phyloP scores from a whole-genome alignment of 2,329 filamentous ascomycete species.

The Aspergillus phoenicis region DNA sequence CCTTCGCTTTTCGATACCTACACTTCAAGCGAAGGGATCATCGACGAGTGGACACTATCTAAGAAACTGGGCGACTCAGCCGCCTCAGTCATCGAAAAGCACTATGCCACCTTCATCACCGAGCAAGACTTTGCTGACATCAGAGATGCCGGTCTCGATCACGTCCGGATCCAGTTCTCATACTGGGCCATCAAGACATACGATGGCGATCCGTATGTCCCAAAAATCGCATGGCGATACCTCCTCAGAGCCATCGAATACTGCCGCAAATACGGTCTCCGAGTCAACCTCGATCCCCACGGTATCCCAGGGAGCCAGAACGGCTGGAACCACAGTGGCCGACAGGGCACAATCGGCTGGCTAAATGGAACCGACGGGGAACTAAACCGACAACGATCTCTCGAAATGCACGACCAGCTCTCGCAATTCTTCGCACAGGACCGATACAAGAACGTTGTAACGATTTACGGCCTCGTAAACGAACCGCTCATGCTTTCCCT shows the following conservation, averaged over 20 bases:
- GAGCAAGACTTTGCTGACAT: slow-evolving; percentile 85
- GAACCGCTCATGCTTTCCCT: slow-evolving; percentile 86
- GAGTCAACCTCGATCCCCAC: slow-evolving; percentile 91
- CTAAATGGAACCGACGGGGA: slow-evolving; percentile 84
- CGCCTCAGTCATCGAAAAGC: slow-evolving; percentile 75
- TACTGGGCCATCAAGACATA: slow-evolving; percentile 94
- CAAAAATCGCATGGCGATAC: slow-evolving; percentile 88
- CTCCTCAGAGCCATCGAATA: slow-evolving; percentile 91
- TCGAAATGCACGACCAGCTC: slow-evolving; percentile 84
- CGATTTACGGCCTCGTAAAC: slow-evolving; percentile 92
- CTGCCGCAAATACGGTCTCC: slow-evolving; percentile 85
- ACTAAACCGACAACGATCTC: slow-evolving; percentile 75
- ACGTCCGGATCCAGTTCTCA: slow-evolving; percentile 91
- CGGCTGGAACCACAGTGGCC: slow-evolving; percentile 95
- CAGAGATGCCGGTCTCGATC: slow-evolving; percentile 83
- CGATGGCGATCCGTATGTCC: slow-evolving; percentile 82
- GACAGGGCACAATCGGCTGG: slow-evolving; percentile 80
- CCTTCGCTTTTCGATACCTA: slow-evolving; percentile 83
- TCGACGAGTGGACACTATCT: slow-evolving; percentile 87
- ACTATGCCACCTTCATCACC: slow-evolving; percentile 87
- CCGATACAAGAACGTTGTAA: slow-evolving; percentile 87
- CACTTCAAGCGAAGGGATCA: slow-evolving; percentile 61
- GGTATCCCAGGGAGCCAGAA: slow-evolving; percentile 92
- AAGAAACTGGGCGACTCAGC: slow-evolving; percentile 67
- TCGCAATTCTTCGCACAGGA: slow-evolving; percentile 91